Conservation (phyloP, 73 alveolate genomes). For the Paramecium tetraurelia region DNA sequence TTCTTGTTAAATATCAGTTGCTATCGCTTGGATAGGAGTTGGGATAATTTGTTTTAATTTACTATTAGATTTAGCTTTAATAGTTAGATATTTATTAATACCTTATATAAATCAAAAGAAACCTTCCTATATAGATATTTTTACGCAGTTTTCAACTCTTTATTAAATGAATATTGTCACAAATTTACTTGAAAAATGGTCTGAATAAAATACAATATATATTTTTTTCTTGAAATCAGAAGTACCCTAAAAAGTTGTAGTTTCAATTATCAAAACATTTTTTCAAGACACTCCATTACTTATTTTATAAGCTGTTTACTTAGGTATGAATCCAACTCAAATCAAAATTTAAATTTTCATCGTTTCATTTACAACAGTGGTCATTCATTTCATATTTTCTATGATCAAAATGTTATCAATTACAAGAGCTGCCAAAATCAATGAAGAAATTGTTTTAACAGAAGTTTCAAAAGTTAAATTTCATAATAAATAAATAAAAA, state of each 20-base stretch:
- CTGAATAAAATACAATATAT: background rate
- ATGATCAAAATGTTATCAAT: slow-evolving; percentile 19
- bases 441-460: slow-evolving; percentile 13
- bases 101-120: background rate
- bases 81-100: background rate
- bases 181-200: slow-evolving; percentile 39
- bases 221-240: background rate
- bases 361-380: background rate
- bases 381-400: slow-evolving; percentile 24
- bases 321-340: background rate
- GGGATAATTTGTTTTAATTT: background rate
- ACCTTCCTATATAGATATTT: background rate
- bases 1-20: background rate
- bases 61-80: background rate
- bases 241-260: slow-evolving; percentile 32
- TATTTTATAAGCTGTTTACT: background rate
- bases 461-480: background rate
- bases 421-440: background rate
- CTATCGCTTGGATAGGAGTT: slow-evolving; percentile 23
- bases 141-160: background rate
- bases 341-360: background rate
- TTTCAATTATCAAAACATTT: background rate
- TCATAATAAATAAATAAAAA: background rate
- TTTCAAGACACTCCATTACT: slow-evolving; percentile 22
- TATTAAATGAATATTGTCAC: slow-evolving; percentile 40